A percentile compares a stretch with the other conserved stretches of the same genome.
Conservation (phyloP, 1,139 yeast species). For the Sugiyamaella grinbergsii region DNA sequence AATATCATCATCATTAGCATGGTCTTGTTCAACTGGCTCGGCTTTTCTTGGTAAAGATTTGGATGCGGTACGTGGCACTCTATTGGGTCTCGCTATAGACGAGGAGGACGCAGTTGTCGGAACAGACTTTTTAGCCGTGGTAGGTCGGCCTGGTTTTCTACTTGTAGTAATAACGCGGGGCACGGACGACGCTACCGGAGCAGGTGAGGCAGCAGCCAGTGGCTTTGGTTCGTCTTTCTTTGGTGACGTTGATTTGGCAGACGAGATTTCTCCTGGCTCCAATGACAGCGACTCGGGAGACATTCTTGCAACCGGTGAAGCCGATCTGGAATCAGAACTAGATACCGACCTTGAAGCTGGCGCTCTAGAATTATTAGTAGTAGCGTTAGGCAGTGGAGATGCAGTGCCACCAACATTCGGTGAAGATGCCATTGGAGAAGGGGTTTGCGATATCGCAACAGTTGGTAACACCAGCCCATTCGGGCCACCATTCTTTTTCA, state of each 20-base stretch:
- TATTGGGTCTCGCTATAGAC: not conserved
- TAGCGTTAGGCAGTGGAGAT: not conserved
- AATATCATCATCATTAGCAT: conserved; percentile 27
- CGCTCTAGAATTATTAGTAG: no score
- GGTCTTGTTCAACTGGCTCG: conserved; percentile 5
- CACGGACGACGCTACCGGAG: not conserved
- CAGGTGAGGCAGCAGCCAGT: not conserved
- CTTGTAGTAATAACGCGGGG: not conserved
- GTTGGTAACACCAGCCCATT: conserved; percentile 15
- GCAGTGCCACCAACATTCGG: not conserved
- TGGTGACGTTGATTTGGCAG: not conserved
- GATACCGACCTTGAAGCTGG: conserved; percentile 6
- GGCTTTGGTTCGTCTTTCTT: not conserved
- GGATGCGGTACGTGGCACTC: conserved; percentile 16
- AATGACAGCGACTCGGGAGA: not conserved
- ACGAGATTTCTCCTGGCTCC: not conserved
- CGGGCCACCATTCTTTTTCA: conserved; percentile 16
- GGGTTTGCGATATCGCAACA: conserved; percentile 2
- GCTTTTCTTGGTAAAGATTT: conserved; percentile 21
- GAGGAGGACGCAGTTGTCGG: conserved; percentile 12
- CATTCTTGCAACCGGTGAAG: conserved; percentile 2
- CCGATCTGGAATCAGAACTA: conserved; percentile 14
- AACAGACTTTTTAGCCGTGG: conserved; percentile 15
- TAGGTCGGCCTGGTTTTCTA: conserved; percentile 8
- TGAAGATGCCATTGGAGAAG: conserved; percentile 13